Conservation (phyloP, 176 grass and related monocot genomes). For the Tillandsia leiboldiana region DNA sequence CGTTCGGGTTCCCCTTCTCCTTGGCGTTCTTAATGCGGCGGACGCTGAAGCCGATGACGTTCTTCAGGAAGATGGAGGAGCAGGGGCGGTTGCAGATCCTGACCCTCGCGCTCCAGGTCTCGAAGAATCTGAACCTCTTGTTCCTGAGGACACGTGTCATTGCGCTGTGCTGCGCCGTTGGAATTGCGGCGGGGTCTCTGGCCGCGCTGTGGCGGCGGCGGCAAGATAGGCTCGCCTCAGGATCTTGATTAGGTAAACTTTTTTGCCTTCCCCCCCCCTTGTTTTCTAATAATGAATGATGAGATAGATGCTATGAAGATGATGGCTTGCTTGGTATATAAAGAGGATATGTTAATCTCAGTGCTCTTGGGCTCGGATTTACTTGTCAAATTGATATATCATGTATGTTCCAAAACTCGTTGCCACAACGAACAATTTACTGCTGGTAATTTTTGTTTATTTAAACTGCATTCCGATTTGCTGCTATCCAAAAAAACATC, state of each 20-base stretch:
- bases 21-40: conserved; percentile 64
- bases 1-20: conserved; percentile 79
- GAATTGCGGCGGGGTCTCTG: conserved; percentile 57
- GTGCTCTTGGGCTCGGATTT: not conserved
- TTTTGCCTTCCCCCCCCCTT: not conserved
- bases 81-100: conserved; percentile 75
- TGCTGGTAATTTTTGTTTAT: too few relatives aligned
- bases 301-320: not conserved
- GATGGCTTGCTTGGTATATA: not conserved
- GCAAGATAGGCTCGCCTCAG: conserved; percentile 11
- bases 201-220: conserved; percentile 34
- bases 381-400: too few relatives aligned
- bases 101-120: conserved; percentile 63
- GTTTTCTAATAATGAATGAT: too few relatives aligned
- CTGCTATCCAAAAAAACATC: too few relatives aligned
- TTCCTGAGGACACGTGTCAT: conserved; percentile 62
- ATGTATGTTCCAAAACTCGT: too few relatives aligned
- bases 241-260: not conserved
- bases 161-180: conserved; percentile 50
- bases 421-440: too few relatives aligned
- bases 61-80: conserved; percentile 97
- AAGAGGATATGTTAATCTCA: not conserved
- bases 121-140: conserved; percentile 61
- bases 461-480: too few relatives aligned
- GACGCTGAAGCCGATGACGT: conserved; percentile 68